Evolutionary conservation across 2,329 filamentous ascomycete genomes (phyloP).

Genomic region (Dryadomyces quercivorus): DNA sequence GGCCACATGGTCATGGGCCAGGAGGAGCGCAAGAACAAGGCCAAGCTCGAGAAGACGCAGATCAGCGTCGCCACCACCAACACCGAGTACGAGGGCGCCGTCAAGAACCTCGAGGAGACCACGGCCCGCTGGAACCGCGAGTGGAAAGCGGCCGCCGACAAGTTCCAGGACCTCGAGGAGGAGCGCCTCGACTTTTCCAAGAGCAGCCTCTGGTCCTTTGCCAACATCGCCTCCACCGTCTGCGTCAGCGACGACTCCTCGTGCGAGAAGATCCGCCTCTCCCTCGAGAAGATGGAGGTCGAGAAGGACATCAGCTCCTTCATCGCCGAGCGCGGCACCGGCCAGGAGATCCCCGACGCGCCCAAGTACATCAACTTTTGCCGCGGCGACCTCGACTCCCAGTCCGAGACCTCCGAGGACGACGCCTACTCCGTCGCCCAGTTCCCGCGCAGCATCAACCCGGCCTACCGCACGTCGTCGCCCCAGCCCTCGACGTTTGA

Average conservation of each 20-base stretch:
- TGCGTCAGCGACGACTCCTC: constrained; percentile 95
- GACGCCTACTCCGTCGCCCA: constrained; percentile 90
- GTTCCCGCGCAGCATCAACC: constrained; percentile 90
- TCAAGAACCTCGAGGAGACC: constrained; percentile 90
- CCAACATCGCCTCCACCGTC: constrained; percentile 92
- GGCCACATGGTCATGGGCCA: constrained; percentile 99
- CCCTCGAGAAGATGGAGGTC: constrained; percentile 85
- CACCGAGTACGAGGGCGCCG: constrained; percentile 82
- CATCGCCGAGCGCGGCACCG: constrained; percentile 80
- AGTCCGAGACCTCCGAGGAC: constrained; percentile 75
- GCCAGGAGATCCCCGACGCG: constrained; percentile 92
- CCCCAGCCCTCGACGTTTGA: constrained; percentile 89
- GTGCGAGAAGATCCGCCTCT: constrained; percentile 90
- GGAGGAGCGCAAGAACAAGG: constrained; percentile 97
- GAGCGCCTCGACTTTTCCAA: constrained; percentile 95
- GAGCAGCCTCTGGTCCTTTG: constrained; percentile 95
- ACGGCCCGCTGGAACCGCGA: constrained; percentile 94
- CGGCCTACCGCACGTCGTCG: constrained; percentile 88
- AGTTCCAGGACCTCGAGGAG: constrained; percentile 98
- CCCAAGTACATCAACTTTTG: constrained; percentile 99
- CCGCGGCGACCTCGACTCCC: constrained; percentile 73
- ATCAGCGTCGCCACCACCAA: constrained; percentile 87
- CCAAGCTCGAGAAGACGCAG: constrained; percentile 96
- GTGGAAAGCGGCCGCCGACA: constrained; percentile 96
- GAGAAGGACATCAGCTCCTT: constrained; percentile 87